Evolutionary conservation across 116 monocot genomes (phyloP).

Genomic region (Papilionanthe hybrid): DNA sequence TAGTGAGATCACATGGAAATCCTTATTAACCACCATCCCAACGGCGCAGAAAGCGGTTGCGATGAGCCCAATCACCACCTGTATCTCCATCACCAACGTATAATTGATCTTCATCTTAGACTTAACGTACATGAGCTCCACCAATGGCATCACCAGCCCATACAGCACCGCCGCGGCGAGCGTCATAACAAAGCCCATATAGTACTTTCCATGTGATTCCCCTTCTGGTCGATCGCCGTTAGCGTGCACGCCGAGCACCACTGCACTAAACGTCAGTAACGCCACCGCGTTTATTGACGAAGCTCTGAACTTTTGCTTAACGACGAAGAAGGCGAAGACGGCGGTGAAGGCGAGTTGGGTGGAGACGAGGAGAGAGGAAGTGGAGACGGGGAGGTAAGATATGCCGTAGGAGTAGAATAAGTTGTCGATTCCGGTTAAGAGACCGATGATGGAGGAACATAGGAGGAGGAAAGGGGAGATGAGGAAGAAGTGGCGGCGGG

Average conservation of each 20-base stretch:
- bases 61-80: neutral
- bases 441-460: neutral
- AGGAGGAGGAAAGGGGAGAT: neutral
- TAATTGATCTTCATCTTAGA: neutral
- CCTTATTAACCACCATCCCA: conserved; percentile 2
- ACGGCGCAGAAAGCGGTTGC: conserved; percentile 1
- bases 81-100: conserved; percentile 9
- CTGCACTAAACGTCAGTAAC: conserved; percentile 1
- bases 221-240: conserved; percentile 7
- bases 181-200: neutral
- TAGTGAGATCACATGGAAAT: conserved; percentile 2
- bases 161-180: conserved; percentile 1
- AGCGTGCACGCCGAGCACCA: conserved; percentile 7
- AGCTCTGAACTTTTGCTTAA: conserved; percentile 8
- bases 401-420: conserved; percentile 7
- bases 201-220: conserved; percentile 1
- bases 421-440: conserved; percentile 5
- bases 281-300: conserved; percentile 7
- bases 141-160: conserved; percentile 3
- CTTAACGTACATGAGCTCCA: conserved; percentile 6
- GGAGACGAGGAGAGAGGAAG: conserved; percentile 9
- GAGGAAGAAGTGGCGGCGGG: neutral
- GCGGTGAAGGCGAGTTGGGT: conserved; percentile 19
- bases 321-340: conserved; percentile 7
- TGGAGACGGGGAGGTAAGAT: conserved; percentile 19